These are phyloP conservation scores for Acanthochlamys bracteata DNA, from an alignment of 106 monocot species.

Conservation along the genomic window DNA sequence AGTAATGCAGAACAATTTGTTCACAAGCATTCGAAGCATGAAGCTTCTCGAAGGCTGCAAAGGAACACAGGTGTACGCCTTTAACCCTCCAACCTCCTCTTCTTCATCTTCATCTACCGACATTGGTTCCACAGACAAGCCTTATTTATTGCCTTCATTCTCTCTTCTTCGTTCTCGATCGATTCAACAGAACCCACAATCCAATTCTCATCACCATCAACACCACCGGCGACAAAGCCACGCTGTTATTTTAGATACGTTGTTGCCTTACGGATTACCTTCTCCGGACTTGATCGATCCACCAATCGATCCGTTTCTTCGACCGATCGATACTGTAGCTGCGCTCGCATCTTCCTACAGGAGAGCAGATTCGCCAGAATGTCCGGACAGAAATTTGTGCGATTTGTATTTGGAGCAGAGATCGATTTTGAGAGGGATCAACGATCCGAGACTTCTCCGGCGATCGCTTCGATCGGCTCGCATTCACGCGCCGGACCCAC, in stretches of 20 bases:
- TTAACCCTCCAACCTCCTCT: conserved; percentile 17
- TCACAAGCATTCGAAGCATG: conserved; percentile 78
- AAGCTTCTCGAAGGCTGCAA: conserved; percentile 86
- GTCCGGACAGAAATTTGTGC: conserved; percentile 11
- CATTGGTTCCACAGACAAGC: conserved; percentile 3
- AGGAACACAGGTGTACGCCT: conserved; percentile 45
- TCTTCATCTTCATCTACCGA: background rate
- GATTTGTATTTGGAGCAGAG: conserved; percentile 53
- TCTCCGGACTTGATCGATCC: conserved; percentile 67
- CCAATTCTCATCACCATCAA: background rate
- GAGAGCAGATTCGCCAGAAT: conserved; percentile 10
- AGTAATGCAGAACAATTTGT: conserved; percentile 80
- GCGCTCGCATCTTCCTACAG: conserved; percentile 51
- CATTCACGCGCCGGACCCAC: conserved; percentile 63
- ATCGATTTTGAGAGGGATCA: conserved; percentile 36
- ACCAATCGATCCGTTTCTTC: conserved; percentile 64
- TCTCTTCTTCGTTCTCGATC: conserved; percentile 46
- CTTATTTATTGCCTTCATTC: conserved; percentile 20
- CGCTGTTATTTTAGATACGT: conserved; percentile 21
- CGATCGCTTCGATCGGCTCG: conserved; percentile 64
- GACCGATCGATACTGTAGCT: conserved; percentile 47
- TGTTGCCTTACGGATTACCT: conserved; percentile 75
- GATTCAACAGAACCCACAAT: conserved; percentile 10
- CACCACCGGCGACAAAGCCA: conserved; percentile 17
- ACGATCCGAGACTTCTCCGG: conserved; percentile 56